Percentiles rank a stretch among this genome's conserved stretches.
phyloP scores from a whole-genome alignment of 106 monocot genomes.

The Acorus gramineus region DNA sequence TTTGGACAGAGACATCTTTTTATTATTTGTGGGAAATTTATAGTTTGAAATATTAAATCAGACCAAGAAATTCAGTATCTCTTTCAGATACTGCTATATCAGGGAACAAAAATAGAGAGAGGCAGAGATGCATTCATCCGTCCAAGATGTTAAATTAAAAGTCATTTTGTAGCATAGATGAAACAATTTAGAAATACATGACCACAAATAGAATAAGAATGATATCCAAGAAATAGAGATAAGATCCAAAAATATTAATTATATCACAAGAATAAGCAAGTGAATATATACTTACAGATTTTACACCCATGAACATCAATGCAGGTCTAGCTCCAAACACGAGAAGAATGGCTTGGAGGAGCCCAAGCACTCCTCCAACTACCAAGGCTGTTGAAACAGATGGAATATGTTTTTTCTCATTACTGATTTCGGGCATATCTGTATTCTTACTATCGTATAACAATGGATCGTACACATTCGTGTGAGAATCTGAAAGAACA shows the following conservation, averaged over 20 bases:
- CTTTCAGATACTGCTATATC: too few relatives aligned
- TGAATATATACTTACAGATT: slow-evolving; percentile 43
- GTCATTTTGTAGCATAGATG: too few relatives aligned
- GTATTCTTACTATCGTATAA: slow-evolving; percentile 3
- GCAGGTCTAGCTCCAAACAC: slow-evolving; percentile 37
- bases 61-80: too few relatives aligned
- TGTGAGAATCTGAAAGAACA: slow-evolving; percentile 24
- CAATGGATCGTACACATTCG: background rate
- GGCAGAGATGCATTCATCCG: too few relatives aligned
- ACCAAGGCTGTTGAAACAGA: slow-evolving; percentile 78
- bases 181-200: too few relatives aligned
- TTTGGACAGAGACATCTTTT: slow-evolving; percentile 9
- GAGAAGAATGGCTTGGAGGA: slow-evolving; percentile 53
- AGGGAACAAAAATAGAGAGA: too few relatives aligned
- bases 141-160: too few relatives aligned
- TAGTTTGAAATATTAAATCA: too few relatives aligned
- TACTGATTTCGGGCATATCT: background rate
- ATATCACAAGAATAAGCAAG: background rate
- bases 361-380: slow-evolving; percentile 56
- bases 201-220: too few relatives aligned
- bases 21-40: background rate
- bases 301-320: slow-evolving; percentile 67
- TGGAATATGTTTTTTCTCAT: slow-evolving; percentile 44
- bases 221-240: too few relatives aligned
- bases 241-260: too few relatives aligned